Conservation (phyloP, 2,329 filamentous ascomycete genomes). For the Aureobasidium sp. region DNA sequence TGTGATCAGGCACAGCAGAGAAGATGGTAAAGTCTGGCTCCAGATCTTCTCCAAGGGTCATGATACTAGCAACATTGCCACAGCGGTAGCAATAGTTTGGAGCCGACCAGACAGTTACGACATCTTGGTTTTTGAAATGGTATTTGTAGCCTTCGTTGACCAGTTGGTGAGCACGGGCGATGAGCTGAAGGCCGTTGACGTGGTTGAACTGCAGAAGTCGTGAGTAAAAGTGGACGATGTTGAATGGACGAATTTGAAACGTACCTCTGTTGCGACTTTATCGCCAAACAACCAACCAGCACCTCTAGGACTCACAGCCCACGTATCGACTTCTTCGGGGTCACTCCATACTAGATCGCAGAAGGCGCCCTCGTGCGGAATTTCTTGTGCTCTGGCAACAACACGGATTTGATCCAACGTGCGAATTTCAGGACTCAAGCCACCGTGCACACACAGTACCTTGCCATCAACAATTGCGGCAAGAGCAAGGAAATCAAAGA, state of each 20-base stretch:
- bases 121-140: slow-evolving; percentile 89
- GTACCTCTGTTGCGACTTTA: slow-evolving; percentile 60
- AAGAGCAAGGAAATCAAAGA: slow-evolving; percentile 96
- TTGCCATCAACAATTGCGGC: slow-evolving; percentile 98
- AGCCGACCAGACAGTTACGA: slow-evolving; percentile 81
- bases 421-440: slow-evolving; percentile 90
- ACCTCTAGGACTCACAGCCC: slow-evolving; percentile 59
- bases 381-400: slow-evolving; percentile 94
- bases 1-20: slow-evolving; percentile 78
- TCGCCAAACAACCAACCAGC: slow-evolving; percentile 64
- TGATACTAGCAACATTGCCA: slow-evolving; percentile 81
- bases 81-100: slow-evolving; percentile 97
- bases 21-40: slow-evolving; percentile 91
- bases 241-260: slow-evolving; percentile 14
- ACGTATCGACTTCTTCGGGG: slow-evolving; percentile 81
- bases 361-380: slow-evolving; percentile 96
- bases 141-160: slow-evolving; percentile 81
- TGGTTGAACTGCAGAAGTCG: slow-evolving; percentile 54
- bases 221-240: slow-evolving; percentile 13
- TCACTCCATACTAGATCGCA: slow-evolving; percentile 98
- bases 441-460: slow-evolving; percentile 97
- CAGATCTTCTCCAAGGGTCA: slow-evolving; percentile 79
- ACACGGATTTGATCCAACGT: slow-evolving; percentile 93
- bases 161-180: slow-evolving; percentile 66
- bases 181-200: slow-evolving; percentile 64